These are phyloP conservation scores for Aspergillus texensis DNA, from an alignment of 2,329 filamentous ascomycete species.

Conservation along the genomic window DNA sequence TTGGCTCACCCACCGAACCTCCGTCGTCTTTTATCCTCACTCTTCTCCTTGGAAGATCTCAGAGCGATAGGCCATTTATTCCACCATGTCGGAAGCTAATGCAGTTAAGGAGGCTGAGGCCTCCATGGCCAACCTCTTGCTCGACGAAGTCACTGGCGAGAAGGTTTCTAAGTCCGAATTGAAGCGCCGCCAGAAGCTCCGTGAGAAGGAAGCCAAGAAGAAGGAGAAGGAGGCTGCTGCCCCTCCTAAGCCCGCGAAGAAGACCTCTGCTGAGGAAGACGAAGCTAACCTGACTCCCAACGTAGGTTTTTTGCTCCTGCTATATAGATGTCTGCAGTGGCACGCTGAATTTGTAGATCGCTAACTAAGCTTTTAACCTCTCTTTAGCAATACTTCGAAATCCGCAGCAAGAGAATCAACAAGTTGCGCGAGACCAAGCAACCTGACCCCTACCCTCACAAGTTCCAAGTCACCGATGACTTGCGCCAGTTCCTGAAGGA, in stretches of 20 bases:
- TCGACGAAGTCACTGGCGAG: conserved; percentile 94
- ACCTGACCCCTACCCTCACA: conserved; percentile 89
- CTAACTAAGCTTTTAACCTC: not conserved
- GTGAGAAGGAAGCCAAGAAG: conserved; percentile 86
- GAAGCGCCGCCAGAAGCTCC: conserved; percentile 94
- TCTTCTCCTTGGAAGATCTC: conserved; percentile 14
- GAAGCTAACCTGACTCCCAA: conserved; percentile 75
- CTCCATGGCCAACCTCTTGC: conserved; percentile 70
- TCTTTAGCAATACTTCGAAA: conserved; percentile 87
- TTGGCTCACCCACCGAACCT: conserved; percentile 21
- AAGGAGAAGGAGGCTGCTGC: conserved; percentile 76
- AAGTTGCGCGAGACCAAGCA: conserved; percentile 72
- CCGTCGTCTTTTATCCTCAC: conserved; percentile 16
- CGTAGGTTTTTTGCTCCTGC: conserved; percentile 49
- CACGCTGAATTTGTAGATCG: not conserved
- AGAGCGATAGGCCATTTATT: not conserved
- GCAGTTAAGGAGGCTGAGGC: conserved; percentile 49
- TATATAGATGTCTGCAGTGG: not conserved
- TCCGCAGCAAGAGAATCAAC: conserved; percentile 81
- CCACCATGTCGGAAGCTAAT: conserved; percentile 45
- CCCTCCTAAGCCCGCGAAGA: conserved; percentile 62
- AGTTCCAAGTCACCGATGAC: conserved; percentile 85
- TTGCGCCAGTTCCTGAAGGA: conserved; percentile 77
- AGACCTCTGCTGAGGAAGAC: conserved; percentile 63
- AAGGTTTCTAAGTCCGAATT: conserved; percentile 80